Evolutionary conservation across 2,329 filamentous ascomycete species (phyloP), one percentile per base, ranked within the genome.

Genomic region (Eutypa lata): DNA sequence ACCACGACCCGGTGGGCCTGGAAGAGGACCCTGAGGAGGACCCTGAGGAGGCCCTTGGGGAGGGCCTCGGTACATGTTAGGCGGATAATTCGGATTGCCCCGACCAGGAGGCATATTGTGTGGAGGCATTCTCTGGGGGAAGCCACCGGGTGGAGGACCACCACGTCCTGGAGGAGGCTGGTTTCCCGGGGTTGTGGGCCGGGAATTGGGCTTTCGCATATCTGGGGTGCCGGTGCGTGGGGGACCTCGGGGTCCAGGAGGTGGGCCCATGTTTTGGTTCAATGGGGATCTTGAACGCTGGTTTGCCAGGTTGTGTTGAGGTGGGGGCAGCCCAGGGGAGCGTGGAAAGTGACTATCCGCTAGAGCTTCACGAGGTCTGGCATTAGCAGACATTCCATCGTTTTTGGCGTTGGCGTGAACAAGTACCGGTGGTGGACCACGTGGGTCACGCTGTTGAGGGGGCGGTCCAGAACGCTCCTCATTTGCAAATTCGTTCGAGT

Each of bases 381-480:
- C 65, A 73, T 84, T 81, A 79, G 80, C 75, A 77, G 73, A 74
- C 63, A 73, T 76, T 66, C 76, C 77, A 63, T 76, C 65, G 66
- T 74, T 67, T 67, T 76, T 75, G 66, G 69, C 38, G 38, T 24
- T 72, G 69, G 73, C 76, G 68, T 78, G 72, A 71, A 69, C 64
- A 72, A 76, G 76, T 76, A 80, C 76, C 73, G 73, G 71, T 58
- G 59, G 54, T 71, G 72, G 75, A 69, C 76, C 74, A 57, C 63
- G 65, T 54, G 67, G 68, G 65, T 72, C 70, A 44, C 57, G 56
- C 52, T 63, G 64, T 58, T 63, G 66, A 53, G 63, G 61, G 51
- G 63, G 60, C 62, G 64, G 68, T 53, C 62, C 63, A 55, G 61
- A 62, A 57, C 60, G 65, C 51, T 69, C 63, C 57, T 71, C 69